phyloP scores from a whole-genome alignment of 78 protist species.

The Creolimax fragrantissima region DNA sequence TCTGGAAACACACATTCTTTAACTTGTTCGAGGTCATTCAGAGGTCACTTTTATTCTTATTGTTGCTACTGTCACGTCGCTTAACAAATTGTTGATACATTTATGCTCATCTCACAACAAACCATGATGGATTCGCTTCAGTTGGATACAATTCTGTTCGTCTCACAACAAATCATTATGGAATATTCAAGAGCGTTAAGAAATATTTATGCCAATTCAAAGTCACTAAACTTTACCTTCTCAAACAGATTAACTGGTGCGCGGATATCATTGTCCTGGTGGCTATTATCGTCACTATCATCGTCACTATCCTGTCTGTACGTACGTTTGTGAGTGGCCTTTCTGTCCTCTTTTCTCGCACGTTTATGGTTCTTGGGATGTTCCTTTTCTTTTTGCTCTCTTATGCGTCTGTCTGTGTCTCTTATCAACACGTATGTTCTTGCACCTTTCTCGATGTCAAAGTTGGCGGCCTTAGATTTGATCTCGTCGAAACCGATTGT shows the following conservation, averaged over 20 bases:
- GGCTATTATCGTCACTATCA: neutral
- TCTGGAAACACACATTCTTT: too few relatives aligned
- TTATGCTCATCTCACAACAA: too few relatives aligned
- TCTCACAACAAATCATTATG: too few relatives aligned
- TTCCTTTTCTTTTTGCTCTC: neutral
- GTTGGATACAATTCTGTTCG: too few relatives aligned
- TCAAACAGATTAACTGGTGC: neutral
- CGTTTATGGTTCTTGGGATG: neutral
- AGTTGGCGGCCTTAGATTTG: neutral
- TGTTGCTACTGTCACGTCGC: too few relatives aligned
- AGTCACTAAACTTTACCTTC: neutral
- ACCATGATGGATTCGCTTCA: too few relatives aligned
- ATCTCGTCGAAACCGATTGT: neutral
- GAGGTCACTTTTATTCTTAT: too few relatives aligned
- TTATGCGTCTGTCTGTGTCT: neutral
- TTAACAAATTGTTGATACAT: too few relatives aligned
- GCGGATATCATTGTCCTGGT: neutral
- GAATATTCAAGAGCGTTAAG: too few relatives aligned
- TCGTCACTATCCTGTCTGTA: neutral
- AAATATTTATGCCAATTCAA: too few relatives aligned
- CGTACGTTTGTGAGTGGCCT: neutral
- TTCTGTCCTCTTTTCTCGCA: neutral
- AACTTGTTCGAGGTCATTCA: too few relatives aligned
- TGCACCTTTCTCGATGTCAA: neutral
- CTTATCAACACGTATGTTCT: neutral